Evolutionary conservation across 371 early-diverging fungal genomes (phyloP).

Genomic region (Pancytospora epiphaga): DNA sequence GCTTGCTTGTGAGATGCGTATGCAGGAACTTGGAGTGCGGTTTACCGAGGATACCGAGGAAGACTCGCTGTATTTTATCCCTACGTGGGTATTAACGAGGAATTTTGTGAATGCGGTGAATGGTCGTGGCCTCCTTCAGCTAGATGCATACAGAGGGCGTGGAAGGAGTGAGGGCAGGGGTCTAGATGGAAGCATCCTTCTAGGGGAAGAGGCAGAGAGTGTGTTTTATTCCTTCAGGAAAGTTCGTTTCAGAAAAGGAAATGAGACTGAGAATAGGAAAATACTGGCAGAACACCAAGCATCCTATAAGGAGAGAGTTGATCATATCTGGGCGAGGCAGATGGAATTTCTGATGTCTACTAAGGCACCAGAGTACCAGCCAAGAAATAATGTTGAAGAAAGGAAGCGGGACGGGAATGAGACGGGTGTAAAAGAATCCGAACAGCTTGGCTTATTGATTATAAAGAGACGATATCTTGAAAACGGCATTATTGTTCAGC

Average conservation of each 20-base stretch:
- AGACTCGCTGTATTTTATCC: constrained; percentile 76
- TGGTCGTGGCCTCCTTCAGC: constrained; percentile 62
- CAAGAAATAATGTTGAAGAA: too few species aligned
- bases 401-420: neutral
- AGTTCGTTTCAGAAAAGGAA: constrained; percentile 78
- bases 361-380: constrained; percentile 7
- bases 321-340: constrained; percentile 81
- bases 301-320: constrained; percentile 74
- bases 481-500: constrained; percentile 23
- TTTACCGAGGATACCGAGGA: constrained; percentile 63
- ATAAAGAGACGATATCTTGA: constrained; percentile 53
- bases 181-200: constrained; percentile 72
- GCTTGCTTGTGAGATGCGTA: constrained; percentile 80
- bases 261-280: constrained; percentile 68
- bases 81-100: constrained; percentile 86
- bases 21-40: constrained; percentile 79
- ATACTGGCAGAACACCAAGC: constrained; percentile 77
- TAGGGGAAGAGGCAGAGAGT: constrained; percentile 63
- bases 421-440: neutral
- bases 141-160: neutral
- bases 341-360: constrained; percentile 62
- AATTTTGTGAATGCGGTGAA: constrained; percentile 71
- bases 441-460: too few species aligned
- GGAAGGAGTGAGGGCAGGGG: constrained; percentile 63
- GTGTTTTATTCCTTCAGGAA: constrained; percentile 78